Conservation (phyloP, 140 eudicot genomes). For the Flaveria floridana region DNA sequence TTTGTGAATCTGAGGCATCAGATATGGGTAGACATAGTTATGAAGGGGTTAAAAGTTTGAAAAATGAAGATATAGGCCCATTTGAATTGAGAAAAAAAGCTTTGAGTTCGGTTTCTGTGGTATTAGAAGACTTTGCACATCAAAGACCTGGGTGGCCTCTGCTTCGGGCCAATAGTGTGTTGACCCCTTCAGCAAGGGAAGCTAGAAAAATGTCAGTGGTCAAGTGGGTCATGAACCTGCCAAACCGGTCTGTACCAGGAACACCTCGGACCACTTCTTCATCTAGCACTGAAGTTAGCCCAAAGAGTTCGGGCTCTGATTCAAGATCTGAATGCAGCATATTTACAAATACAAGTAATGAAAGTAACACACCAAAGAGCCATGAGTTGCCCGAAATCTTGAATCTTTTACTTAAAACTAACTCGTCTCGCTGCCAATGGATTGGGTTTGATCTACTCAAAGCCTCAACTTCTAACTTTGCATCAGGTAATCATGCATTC, state of each 20-base stretch:
- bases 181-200: constrained; percentile 52
- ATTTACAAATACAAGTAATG: constrained; percentile 32
- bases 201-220: constrained; percentile 95
- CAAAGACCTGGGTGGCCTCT: constrained; percentile 97
- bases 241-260: constrained; percentile 62
- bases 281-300: constrained; percentile 38
- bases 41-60: constrained; percentile 42
- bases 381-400: constrained; percentile 51
- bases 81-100: constrained; percentile 37
- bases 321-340: constrained; percentile 34
- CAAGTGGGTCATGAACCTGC: constrained; percentile 90
- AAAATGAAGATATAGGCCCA: constrained; percentile 41
- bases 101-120: constrained; percentile 56
- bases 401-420: constrained; percentile 54
- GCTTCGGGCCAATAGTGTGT: constrained; percentile 53
- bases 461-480: constrained; percentile 62
- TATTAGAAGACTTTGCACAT: constrained; percentile 52
- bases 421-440: constrained; percentile 58
- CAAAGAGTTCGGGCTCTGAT: constrained; percentile 41
- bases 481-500: constrained; percentile 54
- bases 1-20: constrained; percentile 70
- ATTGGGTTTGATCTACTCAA: constrained; percentile 59
- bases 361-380: constrained; percentile 29
- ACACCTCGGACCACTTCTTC: constrained; percentile 53
- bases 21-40: constrained; percentile 54